Base-by-base conservation (phyloP, 768 basidiomycete genomes). In the Calocera viscosa region DNA sequence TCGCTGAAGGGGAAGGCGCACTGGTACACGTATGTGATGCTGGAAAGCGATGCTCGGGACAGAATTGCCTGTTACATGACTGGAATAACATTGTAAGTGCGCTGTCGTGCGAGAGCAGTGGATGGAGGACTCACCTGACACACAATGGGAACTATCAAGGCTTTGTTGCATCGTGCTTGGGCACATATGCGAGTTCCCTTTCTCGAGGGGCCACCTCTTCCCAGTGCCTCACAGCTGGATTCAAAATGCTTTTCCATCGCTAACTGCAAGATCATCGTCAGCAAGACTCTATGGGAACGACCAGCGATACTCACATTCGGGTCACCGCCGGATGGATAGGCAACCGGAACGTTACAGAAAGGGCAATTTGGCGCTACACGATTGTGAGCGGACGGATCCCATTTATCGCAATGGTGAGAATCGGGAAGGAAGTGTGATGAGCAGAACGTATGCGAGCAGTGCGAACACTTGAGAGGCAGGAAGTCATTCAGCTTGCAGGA, bases 401-500 rank as follows among this genome's bases (percentile, higher is more conserved):
- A 60, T 32, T 60, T 60, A 10, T 60, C 30, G 19, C 53, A 60
- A 16, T 22, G 53, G 22, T 60, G 53, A 16, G 53, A 11, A 30
- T 60, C 53, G 10, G 53, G 53, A 19, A 26, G 53, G 22, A 60
- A 60, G 26, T 60, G 53, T 12, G 53, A 60, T 10, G 53, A 60
- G 53, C 53, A 60, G 30, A 60, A 60, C 14, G 53, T 60, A 32
- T 60, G 30, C 7, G 26, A 26, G 53, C 53, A 60, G 30, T 60
- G 53, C 30, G 53, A 22, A 19, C 53, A 60, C 26, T 60, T 60
- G 53, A 60, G 14, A 11, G 53, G 53, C 2, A 60, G 53, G 30
- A 60, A 60, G 30, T 60, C 53, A 22, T 60, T 60, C 2, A 60
- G 53, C 16, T 32, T 60, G 53, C 53, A 60, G 30, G 53, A 60